These are phyloP conservation scores for Triangularia verruculosa DNA, from an alignment of 2,329 filamentous ascomycete species.

Conservation along the genomic window DNA sequence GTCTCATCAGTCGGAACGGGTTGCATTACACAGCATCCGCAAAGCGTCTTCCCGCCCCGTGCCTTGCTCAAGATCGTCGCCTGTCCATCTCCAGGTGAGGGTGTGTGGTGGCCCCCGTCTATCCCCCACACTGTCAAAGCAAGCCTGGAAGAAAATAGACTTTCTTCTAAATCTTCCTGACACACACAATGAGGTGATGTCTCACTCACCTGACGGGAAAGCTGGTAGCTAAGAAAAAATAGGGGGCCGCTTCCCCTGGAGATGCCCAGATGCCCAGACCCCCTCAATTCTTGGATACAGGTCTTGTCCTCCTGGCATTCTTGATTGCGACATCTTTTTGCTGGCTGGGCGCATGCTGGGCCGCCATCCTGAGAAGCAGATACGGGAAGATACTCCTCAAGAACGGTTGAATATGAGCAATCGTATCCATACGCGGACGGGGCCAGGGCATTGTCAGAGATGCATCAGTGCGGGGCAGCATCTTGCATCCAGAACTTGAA, in stretches of 20 bases:
- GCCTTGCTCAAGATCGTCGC: slow-evolving; percentile 5
- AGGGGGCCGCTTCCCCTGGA: background rate
- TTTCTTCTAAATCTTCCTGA: background rate
- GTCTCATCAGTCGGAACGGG: background rate
- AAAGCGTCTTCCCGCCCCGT: slow-evolving; percentile 1
- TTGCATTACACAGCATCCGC: slow-evolving; percentile 9
- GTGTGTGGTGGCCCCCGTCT: background rate
- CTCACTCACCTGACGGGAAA: background rate
- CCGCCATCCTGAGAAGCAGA: background rate
- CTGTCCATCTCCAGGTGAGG: background rate
- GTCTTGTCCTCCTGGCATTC: background rate
- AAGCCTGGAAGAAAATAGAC: background rate
- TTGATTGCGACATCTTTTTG: background rate
- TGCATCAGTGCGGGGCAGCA: slow-evolving; percentile 7
- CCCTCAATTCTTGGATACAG: background rate
- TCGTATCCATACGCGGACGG: background rate
- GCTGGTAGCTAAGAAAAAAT: background rate
- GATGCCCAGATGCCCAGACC: background rate
- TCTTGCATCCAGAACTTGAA: background rate
- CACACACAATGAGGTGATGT: background rate
- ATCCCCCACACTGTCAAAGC: background rate
- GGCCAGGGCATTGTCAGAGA: slow-evolving; percentile 3
- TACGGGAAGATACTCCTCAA: too few relatives aligned
- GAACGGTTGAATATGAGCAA: too few relatives aligned
- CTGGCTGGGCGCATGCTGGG: background rate